Base-by-base conservation (phyloP, 192 early-diverging fungal species). In the Geranomyces variabilis region DNA sequence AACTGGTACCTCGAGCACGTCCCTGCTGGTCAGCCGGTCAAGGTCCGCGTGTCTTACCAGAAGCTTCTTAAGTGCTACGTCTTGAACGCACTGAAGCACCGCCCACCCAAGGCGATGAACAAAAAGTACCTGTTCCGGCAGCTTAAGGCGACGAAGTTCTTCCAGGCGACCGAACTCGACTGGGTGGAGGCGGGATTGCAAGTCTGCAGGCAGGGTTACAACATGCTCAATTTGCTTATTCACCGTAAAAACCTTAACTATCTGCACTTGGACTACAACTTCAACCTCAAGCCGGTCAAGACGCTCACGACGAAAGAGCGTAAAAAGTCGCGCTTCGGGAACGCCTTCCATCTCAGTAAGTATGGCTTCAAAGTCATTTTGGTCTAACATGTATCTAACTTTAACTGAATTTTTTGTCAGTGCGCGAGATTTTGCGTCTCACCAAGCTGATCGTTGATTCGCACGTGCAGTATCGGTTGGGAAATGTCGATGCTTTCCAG, bases 181-280 rank as follows among this genome's bases (percentile, higher is more conserved):
- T 99, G 97, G 97, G 96, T 99, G 49, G 97, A 99, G 83, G 97
- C 95, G 24, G 97, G 97, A 63, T 80, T 99, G 49, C 97, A 99
- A 82, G 95, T 99, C 33, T 95, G 93, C 75, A 87, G 96, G 22
- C 97, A 99, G 84, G 97, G 97, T 63, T 96, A 97, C 83, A 99
- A 97, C 76, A 99, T 99, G 97, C 86, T 99, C 22, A 99, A 98
- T 74, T 85, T 99, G 22, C 83, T 99, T 62, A 99, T 99, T 74
- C 95, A 99, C 83, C 91, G 97, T 57, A 98, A 98, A 82, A 95
- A 96, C 73, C 81, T 99, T 60, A 97, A 97, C 82, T 99, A 97
- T 76, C 83, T 99, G 67, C 97, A 99, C 71, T 82, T 99, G 71
- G 97, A 99, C 84, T 98, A 96, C 83, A 99, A 99, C 86, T 99